These are phyloP conservation scores for Pseudogymnoascus sp. DNA, from an alignment of 2,329 filamentous ascomycete genomes.

Conservation along the genomic window DNA sequence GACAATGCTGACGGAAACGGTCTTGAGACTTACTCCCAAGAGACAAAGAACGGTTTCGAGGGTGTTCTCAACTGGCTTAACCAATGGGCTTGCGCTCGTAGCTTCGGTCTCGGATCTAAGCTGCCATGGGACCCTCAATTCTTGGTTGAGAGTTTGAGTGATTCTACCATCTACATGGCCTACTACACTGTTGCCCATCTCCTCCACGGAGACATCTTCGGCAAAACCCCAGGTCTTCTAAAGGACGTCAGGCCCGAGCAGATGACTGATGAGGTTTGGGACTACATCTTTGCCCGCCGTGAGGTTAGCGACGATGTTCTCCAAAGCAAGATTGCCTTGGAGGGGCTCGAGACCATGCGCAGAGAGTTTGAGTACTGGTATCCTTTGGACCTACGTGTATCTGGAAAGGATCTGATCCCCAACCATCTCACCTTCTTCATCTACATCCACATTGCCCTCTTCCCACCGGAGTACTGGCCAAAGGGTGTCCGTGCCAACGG, in stretches of 20 bases:
- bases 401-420: conserved; percentile 86
- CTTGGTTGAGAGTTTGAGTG: conserved; percentile 84
- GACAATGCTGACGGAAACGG: conserved; percentile 57
- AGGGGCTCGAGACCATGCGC: conserved; percentile 70
- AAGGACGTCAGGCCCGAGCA: conserved; percentile 69
- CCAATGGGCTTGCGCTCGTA: conserved; percentile 90
- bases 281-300: conserved; percentile 80
- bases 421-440: conserved; percentile 96
- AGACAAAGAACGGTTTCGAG: conserved; percentile 74
- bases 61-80: conserved; percentile 86
- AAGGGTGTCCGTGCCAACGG: conserved; percentile 80
- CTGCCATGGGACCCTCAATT: conserved; percentile 89
- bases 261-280: conserved; percentile 93
- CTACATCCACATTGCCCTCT: conserved; percentile 87
- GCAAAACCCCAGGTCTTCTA: conserved; percentile 57
- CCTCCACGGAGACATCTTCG: conserved; percentile 81
- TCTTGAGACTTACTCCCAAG: conserved; percentile 71
- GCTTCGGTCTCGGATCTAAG: conserved; percentile 86
- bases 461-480: conserved; percentile 84
- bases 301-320: conserved; percentile 60
- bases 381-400: conserved; percentile 78
- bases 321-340: conserved; percentile 62
- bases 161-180: conserved; percentile 88
- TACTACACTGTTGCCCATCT: conserved; percentile 62
- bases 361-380: conserved; percentile 97